A percentile compares a stretch with the other conserved stretches of the same genome.
These are phyloP conservation scores for Colletotrichum camelliae DNA, from an alignment of 2,329 filamentous ascomycete species.

Conservation along the genomic window DNA sequence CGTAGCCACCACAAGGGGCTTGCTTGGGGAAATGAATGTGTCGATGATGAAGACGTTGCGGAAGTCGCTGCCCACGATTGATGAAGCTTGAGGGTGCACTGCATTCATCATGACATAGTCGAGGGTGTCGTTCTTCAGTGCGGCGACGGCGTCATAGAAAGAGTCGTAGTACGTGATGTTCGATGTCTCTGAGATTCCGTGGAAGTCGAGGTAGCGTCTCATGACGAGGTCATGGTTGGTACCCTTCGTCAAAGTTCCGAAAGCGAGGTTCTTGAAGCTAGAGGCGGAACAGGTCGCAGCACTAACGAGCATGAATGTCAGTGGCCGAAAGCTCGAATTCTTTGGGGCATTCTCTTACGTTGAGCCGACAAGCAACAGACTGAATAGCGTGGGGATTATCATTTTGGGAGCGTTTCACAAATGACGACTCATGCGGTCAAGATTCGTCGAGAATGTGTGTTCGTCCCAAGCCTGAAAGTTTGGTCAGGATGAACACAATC, in stretches of 20 bases:
- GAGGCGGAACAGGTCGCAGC: not conserved
- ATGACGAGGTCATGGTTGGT: not conserved
- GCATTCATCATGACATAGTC: not conserved
- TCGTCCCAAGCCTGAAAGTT: not conserved
- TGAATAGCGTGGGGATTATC: not conserved
- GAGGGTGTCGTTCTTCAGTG: not conserved
- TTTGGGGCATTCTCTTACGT: not conserved
- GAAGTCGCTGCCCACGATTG: not conserved
- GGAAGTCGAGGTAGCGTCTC: not conserved
- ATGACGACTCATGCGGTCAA: too few species aligned
- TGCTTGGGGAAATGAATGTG: not conserved
- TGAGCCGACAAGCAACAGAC: not conserved
- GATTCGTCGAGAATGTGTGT: not conserved
- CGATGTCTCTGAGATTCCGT: not conserved
- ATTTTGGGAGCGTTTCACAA: too few species aligned
- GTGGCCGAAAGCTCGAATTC: too few species aligned
- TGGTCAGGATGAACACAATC: not conserved
- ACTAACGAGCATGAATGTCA: not conserved
- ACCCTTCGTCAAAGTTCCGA: rapidly evolving
- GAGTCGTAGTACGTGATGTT: not conserved
- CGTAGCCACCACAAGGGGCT: not conserved
- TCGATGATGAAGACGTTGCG: not conserved
- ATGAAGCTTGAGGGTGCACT: not conserved
- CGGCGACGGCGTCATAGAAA: not conserved
- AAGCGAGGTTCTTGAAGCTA: not conserved